Conservation (phyloP, 345 rosid genomes). For the Eutrema japonicum region DNA sequence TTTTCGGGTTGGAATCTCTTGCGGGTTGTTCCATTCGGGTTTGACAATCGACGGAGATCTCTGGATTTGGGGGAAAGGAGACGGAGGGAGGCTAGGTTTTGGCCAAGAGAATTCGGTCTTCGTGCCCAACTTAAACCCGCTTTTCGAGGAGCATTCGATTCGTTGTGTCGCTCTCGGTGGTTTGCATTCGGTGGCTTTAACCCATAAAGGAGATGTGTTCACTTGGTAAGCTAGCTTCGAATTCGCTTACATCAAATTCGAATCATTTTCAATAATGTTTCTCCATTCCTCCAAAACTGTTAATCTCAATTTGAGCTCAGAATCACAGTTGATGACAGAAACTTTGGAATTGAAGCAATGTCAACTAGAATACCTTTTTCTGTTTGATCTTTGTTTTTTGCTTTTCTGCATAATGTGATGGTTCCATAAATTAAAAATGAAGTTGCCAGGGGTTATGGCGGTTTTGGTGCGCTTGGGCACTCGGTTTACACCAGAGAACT, state of each 20-base stretch:
- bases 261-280: conserved; percentile 3
- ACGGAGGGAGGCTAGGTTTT: conserved; percentile 88
- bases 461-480: conserved; percentile 97
- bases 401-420: conserved; percentile 40
- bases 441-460: conserved; percentile 94
- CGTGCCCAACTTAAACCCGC: conserved; percentile 69
- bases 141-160: conserved; percentile 55
- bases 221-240: conserved; percentile 64
- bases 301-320: background rate
- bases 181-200: conserved; percentile 82
- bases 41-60: conserved; percentile 61
- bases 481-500: conserved; percentile 83
- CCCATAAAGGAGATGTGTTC: conserved; percentile 65
- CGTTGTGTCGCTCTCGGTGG: conserved; percentile 76
- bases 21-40: conserved; percentile 87
- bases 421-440: conserved; percentile 47
- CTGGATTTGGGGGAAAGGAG: conserved; percentile 97
- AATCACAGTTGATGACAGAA: background rate
- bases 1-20: conserved; percentile 66
- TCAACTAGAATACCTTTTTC: background rate
- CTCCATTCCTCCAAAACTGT: background rate
- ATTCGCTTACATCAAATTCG: background rate
- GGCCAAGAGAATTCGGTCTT: conserved; percentile 80
- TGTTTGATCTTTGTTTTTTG: background rate
- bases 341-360: conserved; percentile 3